A percentile compares a stretch with the other conserved stretches of the same genome.
phyloP scores from a whole-genome alignment of 2,329 filamentous ascomycete genomes.

The Cladosporium cucumerinum region DNA sequence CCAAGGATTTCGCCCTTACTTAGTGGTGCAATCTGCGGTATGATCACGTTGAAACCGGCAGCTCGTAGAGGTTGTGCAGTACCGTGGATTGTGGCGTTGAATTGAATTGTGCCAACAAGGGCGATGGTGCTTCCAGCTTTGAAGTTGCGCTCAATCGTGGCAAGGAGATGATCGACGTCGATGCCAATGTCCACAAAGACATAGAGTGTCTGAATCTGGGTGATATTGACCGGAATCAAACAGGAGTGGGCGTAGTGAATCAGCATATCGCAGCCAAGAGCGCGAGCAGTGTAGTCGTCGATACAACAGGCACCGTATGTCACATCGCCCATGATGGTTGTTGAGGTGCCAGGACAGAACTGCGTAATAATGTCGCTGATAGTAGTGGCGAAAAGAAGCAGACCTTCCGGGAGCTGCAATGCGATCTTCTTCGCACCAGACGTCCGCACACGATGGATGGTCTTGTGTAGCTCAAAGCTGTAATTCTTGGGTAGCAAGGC shows the following conservation, averaged over 20 bases:
- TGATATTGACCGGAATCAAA: constrained; percentile 92
- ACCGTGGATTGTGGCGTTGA: constrained; percentile 94
- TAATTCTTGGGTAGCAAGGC: constrained; percentile 89
- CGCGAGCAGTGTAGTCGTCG: constrained; percentile 93
- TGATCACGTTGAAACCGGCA: constrained; percentile 78
- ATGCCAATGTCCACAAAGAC: constrained; percentile 98
- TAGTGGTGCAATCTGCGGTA: constrained; percentile 88
- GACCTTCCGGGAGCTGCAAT: constrained; percentile 94
- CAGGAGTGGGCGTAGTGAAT: constrained; percentile 98
- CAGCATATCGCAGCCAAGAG: constrained; percentile 87
- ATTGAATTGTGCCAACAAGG: constrained; percentile 95
- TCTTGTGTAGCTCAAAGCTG: constrained; percentile 97
- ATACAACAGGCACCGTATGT: constrained; percentile 99
- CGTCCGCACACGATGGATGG: constrained; percentile 86
- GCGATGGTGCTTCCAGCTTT: constrained; percentile 80
- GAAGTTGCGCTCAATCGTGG: constrained; percentile 86
- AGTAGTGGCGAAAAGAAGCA: constrained; percentile 93
- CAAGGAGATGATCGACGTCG: constrained; percentile 80
- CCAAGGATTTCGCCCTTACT: constrained; percentile 95
- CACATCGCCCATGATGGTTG: constrained; percentile 97
- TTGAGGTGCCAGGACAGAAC: constrained; percentile 89
- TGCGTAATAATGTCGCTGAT: constrained; percentile 94
- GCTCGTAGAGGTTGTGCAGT: constrained; percentile 73
- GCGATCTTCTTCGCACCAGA: constrained; percentile 78
- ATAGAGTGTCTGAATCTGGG: constrained; percentile 94